These are phyloP conservation scores for Mortierella hygrophila DNA, from an alignment of 192 early-diverging fungal species.

Conservation along the genomic window DNA sequence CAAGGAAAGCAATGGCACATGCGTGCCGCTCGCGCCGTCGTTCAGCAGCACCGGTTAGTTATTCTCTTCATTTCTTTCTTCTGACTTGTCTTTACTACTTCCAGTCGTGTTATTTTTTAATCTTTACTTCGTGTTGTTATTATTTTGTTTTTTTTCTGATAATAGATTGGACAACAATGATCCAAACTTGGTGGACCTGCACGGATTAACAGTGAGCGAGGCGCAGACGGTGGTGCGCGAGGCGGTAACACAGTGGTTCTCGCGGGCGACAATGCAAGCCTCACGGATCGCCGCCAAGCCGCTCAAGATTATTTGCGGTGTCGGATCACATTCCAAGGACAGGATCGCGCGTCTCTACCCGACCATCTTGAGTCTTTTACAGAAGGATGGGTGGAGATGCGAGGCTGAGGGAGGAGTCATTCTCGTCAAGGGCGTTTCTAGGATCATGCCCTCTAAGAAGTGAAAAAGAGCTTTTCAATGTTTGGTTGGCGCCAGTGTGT, in stretches of 20 bases:
- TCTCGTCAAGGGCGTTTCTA: conserved; percentile 59
- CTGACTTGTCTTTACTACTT: not conserved
- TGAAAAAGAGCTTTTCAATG: not conserved
- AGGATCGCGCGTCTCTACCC: conserved; percentile 69
- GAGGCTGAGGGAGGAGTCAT: conserved; percentile 68
- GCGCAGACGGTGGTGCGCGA: conserved; percentile 71
- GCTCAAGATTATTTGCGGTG: conserved; percentile 75
- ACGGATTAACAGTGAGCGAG: conserved; percentile 74
- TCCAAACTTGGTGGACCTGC: conserved; percentile 74
- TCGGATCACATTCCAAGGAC: conserved; percentile 74
- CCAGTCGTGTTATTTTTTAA: not conserved
- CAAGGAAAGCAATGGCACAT: conserved; percentile 67
- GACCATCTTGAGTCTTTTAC: conserved; percentile 60
- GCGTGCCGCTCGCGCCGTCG: conserved; percentile 65
- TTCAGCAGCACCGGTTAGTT: conserved; percentile 51
- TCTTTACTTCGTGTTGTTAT: not conserved
- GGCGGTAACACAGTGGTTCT: conserved; percentile 71
- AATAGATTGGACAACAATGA: conserved; percentile 58
- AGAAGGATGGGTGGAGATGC: conserved; percentile 68
- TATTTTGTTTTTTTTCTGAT: not conserved
- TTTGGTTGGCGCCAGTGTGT: not conserved
- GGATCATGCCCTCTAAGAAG: conserved; percentile 17
- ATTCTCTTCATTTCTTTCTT: not conserved
- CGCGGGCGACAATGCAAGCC: conserved; percentile 56
- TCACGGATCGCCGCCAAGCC: conserved; percentile 50